phyloP scores from a whole-genome alignment of 768 basidiomycete genomes.

The Artomyces pyxidatus region DNA sequence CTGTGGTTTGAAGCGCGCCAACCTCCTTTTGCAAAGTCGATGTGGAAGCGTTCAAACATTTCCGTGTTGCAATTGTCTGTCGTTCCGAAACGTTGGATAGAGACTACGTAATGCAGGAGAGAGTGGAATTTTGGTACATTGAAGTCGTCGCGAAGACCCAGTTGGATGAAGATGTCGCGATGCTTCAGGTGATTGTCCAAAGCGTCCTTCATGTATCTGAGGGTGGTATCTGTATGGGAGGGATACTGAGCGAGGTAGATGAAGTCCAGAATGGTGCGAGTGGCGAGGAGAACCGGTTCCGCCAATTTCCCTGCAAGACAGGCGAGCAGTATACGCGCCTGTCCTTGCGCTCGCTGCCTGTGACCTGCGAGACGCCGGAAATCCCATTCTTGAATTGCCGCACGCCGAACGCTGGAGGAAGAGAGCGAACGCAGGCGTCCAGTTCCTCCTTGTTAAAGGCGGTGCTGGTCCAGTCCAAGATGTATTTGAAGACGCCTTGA shows the following conservation, averaged over 20 bases:
- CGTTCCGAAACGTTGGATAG: constrained; percentile 5
- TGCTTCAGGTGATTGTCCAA: constrained; percentile 29
- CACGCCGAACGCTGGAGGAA: not conserved
- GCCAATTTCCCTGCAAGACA: not conserved
- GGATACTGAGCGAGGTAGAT: constrained; percentile 29
- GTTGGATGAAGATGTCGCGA: constrained; percentile 28
- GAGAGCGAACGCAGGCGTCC: not conserved
- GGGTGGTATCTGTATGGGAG: constrained; percentile 23
- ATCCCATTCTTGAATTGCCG: not conserved
- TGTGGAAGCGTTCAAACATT: constrained; percentile 24
- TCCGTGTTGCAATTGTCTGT: constrained; percentile 26
- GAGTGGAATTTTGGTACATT: constrained; percentile 13
- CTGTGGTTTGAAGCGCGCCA: constrained; percentile 24
- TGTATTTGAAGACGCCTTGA: constrained; percentile 13
- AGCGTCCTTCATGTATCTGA: constrained; percentile 20
- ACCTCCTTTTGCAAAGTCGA: constrained; percentile 23
- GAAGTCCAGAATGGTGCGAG: constrained; percentile 25
- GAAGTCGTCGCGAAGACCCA: constrained; percentile 18
- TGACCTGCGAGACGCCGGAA: not conserved
- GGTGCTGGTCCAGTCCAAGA: constrained; percentile 2
- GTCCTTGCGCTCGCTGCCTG: not conserved
- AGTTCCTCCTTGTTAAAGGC: not conserved
- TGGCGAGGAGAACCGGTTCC: not conserved
- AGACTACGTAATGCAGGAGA: constrained; percentile 8
- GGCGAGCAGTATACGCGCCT: not conserved